Evolutionary conservation across 2,329 filamentous ascomycete genomes (phyloP).

Genomic region (Aspergillus tubingensis): DNA sequence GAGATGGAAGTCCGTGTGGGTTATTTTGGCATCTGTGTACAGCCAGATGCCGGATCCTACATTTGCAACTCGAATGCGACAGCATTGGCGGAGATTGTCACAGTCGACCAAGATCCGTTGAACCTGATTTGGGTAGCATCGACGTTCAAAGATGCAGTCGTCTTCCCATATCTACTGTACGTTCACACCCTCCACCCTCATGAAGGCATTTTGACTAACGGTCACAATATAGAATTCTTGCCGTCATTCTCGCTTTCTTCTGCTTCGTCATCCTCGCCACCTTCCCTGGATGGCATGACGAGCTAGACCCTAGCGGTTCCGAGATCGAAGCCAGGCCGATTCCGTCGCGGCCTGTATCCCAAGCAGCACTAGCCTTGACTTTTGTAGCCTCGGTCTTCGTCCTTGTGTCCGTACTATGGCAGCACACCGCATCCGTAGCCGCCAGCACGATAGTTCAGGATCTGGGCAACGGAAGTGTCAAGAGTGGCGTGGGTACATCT

Average conservation of each 20-base stretch:
- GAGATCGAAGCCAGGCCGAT: constrained; percentile 93
- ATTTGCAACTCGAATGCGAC: constrained; percentile 98
- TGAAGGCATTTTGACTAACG: constrained; percentile 1
- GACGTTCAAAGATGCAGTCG: constrained; percentile 97
- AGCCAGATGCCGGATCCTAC: constrained; percentile 84
- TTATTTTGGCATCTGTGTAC: constrained; percentile 97
- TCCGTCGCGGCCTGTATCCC: constrained; percentile 86
- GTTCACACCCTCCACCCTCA: constrained; percentile 36
- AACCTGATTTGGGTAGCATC: constrained; percentile 96
- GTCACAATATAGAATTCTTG: constrained; percentile 71
- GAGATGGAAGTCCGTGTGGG: constrained; percentile 88
- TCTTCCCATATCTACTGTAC: constrained; percentile 94
- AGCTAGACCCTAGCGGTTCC: constrained; percentile 75
- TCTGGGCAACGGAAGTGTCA: constrained; percentile 84
- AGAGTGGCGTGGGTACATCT: constrained; percentile 83
- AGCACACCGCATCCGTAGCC: constrained; percentile 91
- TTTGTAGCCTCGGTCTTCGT: constrained; percentile 69
- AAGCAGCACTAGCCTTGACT: constrained; percentile 90
- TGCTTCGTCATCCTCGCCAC: constrained; percentile 93
- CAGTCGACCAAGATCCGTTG: constrained; percentile 88
- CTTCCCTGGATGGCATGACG: constrained; percentile 96
- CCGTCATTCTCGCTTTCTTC: constrained; percentile 94
- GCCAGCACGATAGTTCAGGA: constrained; percentile 92
- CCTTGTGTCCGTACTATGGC: constrained; percentile 62
- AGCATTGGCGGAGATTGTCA: constrained; percentile 83